phyloP scores from a whole-genome alignment of 148 eudicot species.

The Polygonum maritimum region DNA sequence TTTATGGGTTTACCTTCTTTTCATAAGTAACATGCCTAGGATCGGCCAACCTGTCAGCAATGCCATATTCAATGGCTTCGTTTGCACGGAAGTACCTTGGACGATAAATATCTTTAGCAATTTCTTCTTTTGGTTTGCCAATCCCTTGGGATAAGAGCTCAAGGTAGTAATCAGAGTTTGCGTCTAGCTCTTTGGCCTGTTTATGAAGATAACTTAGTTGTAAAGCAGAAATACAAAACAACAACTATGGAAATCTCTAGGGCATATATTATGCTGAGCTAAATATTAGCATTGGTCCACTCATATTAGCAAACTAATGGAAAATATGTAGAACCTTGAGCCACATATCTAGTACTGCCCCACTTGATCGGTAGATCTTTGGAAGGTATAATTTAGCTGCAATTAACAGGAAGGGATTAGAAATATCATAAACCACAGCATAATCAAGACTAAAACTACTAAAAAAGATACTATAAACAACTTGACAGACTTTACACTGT shows the following conservation, averaged over 20 bases:
- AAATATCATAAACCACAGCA: not conserved
- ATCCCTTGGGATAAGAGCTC: conserved; percentile 73
- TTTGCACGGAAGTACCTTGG: conserved; percentile 56
- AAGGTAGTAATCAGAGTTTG: conserved; percentile 50
- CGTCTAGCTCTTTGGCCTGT: conserved; percentile 77
- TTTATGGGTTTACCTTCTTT: conserved; percentile 37
- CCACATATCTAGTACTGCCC: conserved; percentile 80
- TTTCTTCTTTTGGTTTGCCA: conserved; percentile 80
- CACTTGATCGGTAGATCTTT: conserved; percentile 51
- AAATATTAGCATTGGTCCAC: not conserved
- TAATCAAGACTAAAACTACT: not conserved
- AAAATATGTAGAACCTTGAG: conserved; percentile 36
- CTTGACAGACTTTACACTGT: not conserved
- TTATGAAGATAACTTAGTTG: not conserved
- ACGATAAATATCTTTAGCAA: conserved; percentile 52
- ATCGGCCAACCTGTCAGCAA: conserved; percentile 70
- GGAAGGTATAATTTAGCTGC: conserved; percentile 83
- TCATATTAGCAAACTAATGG: not conserved
- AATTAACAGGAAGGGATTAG: conserved; percentile 7
- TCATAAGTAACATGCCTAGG: conserved; percentile 45
- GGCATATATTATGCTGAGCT: not conserved
- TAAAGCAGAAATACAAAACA: not conserved
- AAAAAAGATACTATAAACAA: not conserved
- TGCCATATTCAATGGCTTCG: conserved; percentile 76
- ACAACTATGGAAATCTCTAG: not conserved